Evolutionary conservation across 2,329 filamentous ascomycete genomes (phyloP).

Genomic region (Hypomyces rosellus): DNA sequence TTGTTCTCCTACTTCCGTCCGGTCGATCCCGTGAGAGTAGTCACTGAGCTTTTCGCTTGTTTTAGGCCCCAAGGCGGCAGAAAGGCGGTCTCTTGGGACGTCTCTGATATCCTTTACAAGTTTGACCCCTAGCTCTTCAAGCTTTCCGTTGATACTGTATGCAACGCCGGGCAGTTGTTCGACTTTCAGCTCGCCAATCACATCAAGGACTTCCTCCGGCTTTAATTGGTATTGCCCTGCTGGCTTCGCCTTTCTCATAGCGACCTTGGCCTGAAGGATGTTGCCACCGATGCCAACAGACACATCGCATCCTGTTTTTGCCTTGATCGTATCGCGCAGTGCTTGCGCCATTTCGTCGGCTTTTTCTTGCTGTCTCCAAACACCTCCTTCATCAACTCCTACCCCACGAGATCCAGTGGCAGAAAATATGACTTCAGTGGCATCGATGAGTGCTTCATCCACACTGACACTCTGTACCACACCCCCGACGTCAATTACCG

Average conservation of each 20-base stretch:
- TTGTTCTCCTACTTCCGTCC: conserved; percentile 77
- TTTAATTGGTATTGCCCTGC: conserved; percentile 87
- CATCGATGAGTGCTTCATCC: conserved; percentile 87
- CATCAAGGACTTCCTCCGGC: conserved; percentile 68
- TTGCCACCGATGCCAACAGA: conserved; percentile 91
- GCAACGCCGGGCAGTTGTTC: conserved; percentile 88
- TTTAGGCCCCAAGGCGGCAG: conserved; percentile 74
- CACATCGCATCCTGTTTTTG: conserved; percentile 75
- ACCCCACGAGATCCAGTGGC: conserved; percentile 59
- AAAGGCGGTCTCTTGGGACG: conserved; percentile 67
- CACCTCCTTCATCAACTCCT: conserved; percentile 58
- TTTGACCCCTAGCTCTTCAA: conserved; percentile 80
- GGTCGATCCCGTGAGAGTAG: conserved; percentile 83
- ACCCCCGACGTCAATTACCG: conserved; percentile 72
- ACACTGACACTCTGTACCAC: conserved; percentile 94
- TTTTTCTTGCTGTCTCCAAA: conserved; percentile 71
- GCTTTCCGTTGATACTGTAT: conserved; percentile 76
- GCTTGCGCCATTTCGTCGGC: conserved; percentile 61
- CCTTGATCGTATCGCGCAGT: conserved; percentile 64
- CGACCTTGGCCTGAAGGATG: conserved; percentile 85
- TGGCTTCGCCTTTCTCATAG: conserved; percentile 85
- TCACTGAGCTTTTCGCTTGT: conserved; percentile 88
- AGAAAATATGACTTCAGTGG: conserved; percentile 63
- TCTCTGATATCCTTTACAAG: conserved; percentile 77
- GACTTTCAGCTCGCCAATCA: conserved; percentile 72